These are phyloP conservation scores for Veloboletus limbatus DNA, from an alignment of 1,284 basidiomycete species.

Conservation along the genomic window DNA sequence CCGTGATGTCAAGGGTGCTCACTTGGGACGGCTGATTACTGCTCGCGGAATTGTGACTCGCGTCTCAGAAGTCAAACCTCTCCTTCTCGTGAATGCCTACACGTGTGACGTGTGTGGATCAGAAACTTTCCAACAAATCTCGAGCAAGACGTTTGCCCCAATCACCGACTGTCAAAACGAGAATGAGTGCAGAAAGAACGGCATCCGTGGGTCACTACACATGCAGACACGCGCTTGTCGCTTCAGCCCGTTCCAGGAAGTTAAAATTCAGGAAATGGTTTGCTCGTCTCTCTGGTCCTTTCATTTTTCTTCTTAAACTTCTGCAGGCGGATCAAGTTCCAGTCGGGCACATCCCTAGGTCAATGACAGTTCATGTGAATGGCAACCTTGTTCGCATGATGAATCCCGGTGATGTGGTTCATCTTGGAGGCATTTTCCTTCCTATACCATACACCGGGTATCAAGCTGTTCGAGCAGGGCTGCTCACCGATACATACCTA, in stretches of 20 bases:
- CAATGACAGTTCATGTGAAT: slow-evolving; percentile 95
- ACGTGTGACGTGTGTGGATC: slow-evolving; percentile 98
- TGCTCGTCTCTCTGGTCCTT: slow-evolving; percentile 18
- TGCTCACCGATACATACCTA: slow-evolving; percentile 96
- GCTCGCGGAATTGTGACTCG: slow-evolving; percentile 98
- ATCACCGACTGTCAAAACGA: slow-evolving; percentile 85
- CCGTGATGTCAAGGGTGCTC: slow-evolving; percentile 81
- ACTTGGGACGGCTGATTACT: slow-evolving; percentile 91
- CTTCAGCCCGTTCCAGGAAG: slow-evolving; percentile 98
- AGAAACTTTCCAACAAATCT: slow-evolving; percentile 98
- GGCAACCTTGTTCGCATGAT: slow-evolving; percentile 88
- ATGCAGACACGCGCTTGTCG: slow-evolving; percentile 98
- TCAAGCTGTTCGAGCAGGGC: slow-evolving; percentile 88
- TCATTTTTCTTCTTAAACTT: slow-evolving; percentile 13
- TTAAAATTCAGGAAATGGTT: slow-evolving; percentile 99
- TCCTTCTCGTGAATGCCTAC: slow-evolving; percentile 96
- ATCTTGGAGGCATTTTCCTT: slow-evolving; percentile 87
- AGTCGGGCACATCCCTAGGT: slow-evolving; percentile 97
- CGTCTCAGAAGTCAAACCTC: slow-evolving; percentile 97
- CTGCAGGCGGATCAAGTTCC: slow-evolving; percentile 95
- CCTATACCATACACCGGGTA: slow-evolving; percentile 90
- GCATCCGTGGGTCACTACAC: slow-evolving; percentile 87
- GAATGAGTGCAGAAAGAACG: slow-evolving; percentile 81
- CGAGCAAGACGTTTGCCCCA: slow-evolving; percentile 90
- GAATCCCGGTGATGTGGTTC: slow-evolving; percentile 95